phyloP scores from a whole-genome alignment of 805 yeast species.

The Suhomyces sp. region DNA sequence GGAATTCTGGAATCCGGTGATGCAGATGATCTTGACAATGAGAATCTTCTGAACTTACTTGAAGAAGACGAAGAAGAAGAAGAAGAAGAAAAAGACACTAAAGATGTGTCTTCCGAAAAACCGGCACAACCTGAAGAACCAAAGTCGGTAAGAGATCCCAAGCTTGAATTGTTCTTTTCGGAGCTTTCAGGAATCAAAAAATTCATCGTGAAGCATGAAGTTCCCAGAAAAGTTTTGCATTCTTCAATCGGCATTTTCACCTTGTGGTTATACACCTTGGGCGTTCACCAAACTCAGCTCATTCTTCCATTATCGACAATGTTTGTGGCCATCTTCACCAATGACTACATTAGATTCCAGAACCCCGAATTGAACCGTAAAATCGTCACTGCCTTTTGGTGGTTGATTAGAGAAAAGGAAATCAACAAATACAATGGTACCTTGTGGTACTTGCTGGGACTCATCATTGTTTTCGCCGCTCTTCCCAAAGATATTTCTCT shows the following conservation, averaged over 20 bases:
- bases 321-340: conserved; percentile 52
- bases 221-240: conserved; percentile 85
- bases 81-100: not conserved
- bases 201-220: conserved; percentile 74
- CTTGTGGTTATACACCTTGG: conserved; percentile 64
- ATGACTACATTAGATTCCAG: conserved; percentile 69
- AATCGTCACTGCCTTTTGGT: conserved; percentile 70
- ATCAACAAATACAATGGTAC: conserved; percentile 75
- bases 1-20: conserved; percentile 15
- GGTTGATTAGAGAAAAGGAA: conserved; percentile 83
- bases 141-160: not conserved
- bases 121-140: not conserved
- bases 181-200: conserved; percentile 9
- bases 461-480: conserved; percentile 62
- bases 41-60: conserved; percentile 3
- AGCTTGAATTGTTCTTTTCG: conserved; percentile 4
- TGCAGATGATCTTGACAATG: conserved; percentile 16
- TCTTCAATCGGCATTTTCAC: conserved; percentile 86
- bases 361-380: conserved; percentile 59
- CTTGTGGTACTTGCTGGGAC: conserved; percentile 81
- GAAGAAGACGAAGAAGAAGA: conserved; percentile 3
- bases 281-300: conserved; percentile 55
- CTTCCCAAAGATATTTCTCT: conserved; percentile 80
- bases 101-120: not conserved
- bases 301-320: conserved; percentile 56